phyloP scores from a whole-genome alignment of 176 grass and related monocot species.

The Zoysia pacifica region DNA sequence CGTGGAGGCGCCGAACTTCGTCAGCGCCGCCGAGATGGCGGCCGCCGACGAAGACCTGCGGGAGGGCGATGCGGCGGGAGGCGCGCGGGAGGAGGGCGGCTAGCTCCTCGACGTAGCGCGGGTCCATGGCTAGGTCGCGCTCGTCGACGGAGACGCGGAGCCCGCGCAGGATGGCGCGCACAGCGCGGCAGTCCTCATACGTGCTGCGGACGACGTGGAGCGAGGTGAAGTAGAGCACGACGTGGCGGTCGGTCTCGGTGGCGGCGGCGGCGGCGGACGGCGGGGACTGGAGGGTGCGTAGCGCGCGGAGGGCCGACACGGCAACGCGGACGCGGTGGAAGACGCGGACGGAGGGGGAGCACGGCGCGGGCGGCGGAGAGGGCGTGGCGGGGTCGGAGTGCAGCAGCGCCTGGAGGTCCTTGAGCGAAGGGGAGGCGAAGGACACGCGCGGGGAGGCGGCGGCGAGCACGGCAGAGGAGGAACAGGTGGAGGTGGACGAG shows the following conservation, averaged over 20 bases:
- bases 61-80: slow-evolving; percentile 42
- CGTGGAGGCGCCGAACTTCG: slow-evolving; percentile 63
- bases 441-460: slow-evolving; percentile 47
- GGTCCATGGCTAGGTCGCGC: slow-evolving; percentile 72
- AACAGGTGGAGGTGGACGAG: slow-evolving; percentile 2
- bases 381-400: slow-evolving; percentile 35
- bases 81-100: slow-evolving; percentile 44
- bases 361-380: slow-evolving; percentile 8
- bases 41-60: slow-evolving; percentile 72
- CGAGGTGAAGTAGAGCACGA: slow-evolving; percentile 81
- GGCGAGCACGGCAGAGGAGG: slow-evolving; percentile 29
- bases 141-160: slow-evolving; percentile 70
- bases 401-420: slow-evolving; percentile 65
- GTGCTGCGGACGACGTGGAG: slow-evolving; percentile 61
- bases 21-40: slow-evolving; percentile 67
- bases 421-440: slow-evolving; percentile 65
- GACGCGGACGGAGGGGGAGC: slow-evolving; percentile 48
- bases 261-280: slow-evolving; percentile 9
- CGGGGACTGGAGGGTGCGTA: slow-evolving; percentile 45
- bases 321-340: slow-evolving; percentile 61
- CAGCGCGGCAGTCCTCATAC: slow-evolving; percentile 69
- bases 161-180: slow-evolving; percentile 59
- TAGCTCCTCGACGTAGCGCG: slow-evolving; percentile 62
- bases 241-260: slow-evolving; percentile 50
- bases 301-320: slow-evolving; percentile 51